Conservation (phyloP, 1,284 basidiomycete genomes). For the Phaffia rhodozyma region DNA sequence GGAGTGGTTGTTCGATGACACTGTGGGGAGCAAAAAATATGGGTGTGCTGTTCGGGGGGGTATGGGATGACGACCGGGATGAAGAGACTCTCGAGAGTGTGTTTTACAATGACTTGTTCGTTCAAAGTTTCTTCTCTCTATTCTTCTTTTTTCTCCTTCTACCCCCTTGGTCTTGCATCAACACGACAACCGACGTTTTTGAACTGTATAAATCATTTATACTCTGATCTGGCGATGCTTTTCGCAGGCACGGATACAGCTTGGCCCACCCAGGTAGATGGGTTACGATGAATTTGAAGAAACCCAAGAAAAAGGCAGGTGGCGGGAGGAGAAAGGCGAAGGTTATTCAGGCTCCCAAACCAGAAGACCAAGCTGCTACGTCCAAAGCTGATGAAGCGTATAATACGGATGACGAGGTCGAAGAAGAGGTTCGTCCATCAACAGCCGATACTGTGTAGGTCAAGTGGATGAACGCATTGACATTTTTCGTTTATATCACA, state of each 20-base stretch:
- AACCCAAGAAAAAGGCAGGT: slow-evolving; percentile 43
- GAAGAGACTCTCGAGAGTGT: slow-evolving; percentile 77
- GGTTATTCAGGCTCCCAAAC: slow-evolving; percentile 18
- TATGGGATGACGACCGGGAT: slow-evolving; percentile 73
- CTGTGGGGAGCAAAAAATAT: slow-evolving; percentile 42
- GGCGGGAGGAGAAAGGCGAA: slow-evolving; percentile 35
- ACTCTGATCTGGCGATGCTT: no score
- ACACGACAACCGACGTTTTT: neutral
- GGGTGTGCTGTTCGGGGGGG: slow-evolving; percentile 81
- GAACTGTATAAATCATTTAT: neutral
- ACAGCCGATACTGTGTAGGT: neutral
- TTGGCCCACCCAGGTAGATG: slow-evolving; percentile 64
- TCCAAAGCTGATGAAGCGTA: slow-evolving; percentile 20
- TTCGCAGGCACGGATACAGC: slow-evolving; percentile 62
- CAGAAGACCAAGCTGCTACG: slow-evolving; percentile 21
- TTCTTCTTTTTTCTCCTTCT: no score
- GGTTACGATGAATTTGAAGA: slow-evolving; percentile 57
- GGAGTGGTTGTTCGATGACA: slow-evolving; percentile 40
- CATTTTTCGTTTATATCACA: neutral
- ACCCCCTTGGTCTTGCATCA: neutral
- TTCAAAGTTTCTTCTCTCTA: slow-evolving; percentile 12
- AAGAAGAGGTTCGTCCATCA: neutral
- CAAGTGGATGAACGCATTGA: neutral
- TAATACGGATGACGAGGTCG: slow-evolving; percentile 27
- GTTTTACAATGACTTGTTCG: slow-evolving; percentile 73